phyloP scores from a whole-genome alignment of 148 eudicot genomes.

The Amaranthus hypochondriacus region DNA sequence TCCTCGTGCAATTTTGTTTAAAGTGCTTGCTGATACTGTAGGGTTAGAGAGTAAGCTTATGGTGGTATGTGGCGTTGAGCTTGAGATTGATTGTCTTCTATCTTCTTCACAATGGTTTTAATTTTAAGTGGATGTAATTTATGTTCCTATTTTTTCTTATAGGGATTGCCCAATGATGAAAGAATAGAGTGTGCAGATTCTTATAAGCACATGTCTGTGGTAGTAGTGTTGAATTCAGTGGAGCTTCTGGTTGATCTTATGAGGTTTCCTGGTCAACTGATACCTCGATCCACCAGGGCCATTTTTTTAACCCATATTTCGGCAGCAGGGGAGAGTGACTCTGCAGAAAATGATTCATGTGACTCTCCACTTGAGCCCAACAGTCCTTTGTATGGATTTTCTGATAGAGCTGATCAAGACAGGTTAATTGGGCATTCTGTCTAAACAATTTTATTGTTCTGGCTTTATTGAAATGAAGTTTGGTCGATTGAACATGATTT shows the following conservation, averaged over 20 bases:
- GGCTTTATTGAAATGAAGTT: too few species aligned
- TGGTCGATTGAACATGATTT: too few species aligned
- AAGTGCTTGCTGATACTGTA: slow-evolving; percentile 92
- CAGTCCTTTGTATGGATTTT: slow-evolving; percentile 79
- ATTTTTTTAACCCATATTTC: slow-evolving; percentile 86
- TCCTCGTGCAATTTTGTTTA: slow-evolving; percentile 93
- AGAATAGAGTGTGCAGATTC: slow-evolving; percentile 65
- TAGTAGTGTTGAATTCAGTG: slow-evolving; percentile 84
- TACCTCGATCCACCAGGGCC: slow-evolving; percentile 86
- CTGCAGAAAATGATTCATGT: slow-evolving; percentile 98
- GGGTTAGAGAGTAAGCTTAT: slow-evolving; percentile 90
- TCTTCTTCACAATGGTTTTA: background rate
- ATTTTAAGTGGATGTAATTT: slow-evolving; percentile 5
- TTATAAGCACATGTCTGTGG: slow-evolving; percentile 88
- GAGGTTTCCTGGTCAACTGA: slow-evolving; percentile 92
- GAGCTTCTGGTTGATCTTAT: slow-evolving; percentile 88
- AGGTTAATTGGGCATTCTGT: slow-evolving; percentile 41
- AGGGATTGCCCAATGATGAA: slow-evolving; percentile 97
- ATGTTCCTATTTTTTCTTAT: slow-evolving; percentile 14
- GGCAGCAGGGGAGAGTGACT: slow-evolving; percentile 97
- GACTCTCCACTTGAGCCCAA: slow-evolving; percentile 98
- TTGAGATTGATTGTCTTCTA: slow-evolving; percentile 4
- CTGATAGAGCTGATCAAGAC: slow-evolving; percentile 74
- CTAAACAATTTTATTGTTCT: too few species aligned
- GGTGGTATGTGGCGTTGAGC: slow-evolving; percentile 59